phyloP scores from a whole-genome alignment of 2,329 filamentous ascomycete genomes.

The Fusarium sp. region DNA sequence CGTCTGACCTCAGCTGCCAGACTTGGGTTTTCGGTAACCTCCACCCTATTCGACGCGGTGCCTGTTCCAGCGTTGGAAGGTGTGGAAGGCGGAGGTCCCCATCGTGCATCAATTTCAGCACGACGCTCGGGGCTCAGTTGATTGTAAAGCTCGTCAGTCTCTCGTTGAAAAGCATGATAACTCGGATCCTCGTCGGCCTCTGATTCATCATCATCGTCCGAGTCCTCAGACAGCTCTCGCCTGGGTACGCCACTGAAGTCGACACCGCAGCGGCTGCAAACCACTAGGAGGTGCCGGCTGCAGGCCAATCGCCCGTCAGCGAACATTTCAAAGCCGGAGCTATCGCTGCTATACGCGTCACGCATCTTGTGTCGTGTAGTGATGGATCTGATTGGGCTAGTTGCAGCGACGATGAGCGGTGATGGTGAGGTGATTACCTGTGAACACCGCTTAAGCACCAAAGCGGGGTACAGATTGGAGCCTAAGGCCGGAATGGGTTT shows the following conservation, averaged over 20 bases:
- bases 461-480: too few species aligned
- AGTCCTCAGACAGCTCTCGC: conserved; percentile 46
- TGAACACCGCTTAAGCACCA: too few species aligned
- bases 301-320: conserved; percentile 56
- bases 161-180: neutral
- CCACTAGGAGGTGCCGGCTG: conserved; percentile 51
- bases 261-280: conserved; percentile 52
- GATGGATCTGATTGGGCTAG: too few species aligned
- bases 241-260: conserved; percentile 54
- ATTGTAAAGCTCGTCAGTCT: conserved; percentile 13
- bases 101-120: neutral
- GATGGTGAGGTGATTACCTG: too few species aligned
- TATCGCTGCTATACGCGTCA: too few species aligned
- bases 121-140: neutral
- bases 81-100: neutral
- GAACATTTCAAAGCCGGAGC: too few species aligned
- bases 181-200: neutral
- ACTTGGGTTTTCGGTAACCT: too few species aligned
- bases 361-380: too few species aligned
- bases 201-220: conserved; percentile 27
- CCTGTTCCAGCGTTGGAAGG: too few species aligned
- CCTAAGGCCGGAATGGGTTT: too few species aligned
- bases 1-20: neutral
- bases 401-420: too few species aligned
- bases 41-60: too few species aligned